These are phyloP conservation scores for Scheffersomyces cryptocercus DNA, from an alignment of 1,139 yeast species.

Conservation along the genomic window DNA sequence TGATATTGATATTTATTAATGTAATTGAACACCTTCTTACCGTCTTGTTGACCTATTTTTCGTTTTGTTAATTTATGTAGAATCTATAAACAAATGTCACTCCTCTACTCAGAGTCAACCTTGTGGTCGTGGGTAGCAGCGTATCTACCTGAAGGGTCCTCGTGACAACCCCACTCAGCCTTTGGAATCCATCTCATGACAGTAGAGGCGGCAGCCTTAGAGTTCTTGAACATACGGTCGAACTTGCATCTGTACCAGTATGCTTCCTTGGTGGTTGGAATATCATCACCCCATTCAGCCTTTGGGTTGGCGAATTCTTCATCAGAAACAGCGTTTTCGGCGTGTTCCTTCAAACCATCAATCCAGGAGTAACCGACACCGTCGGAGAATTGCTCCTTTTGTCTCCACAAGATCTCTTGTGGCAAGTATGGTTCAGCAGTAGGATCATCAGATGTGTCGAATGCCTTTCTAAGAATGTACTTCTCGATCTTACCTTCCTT, in stretches of 20 bases:
- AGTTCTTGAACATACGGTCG: conserved; percentile 81
- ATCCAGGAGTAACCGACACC: conserved; percentile 99
- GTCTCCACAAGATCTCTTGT: conserved; percentile 96
- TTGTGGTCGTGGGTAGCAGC: conserved; percentile 80
- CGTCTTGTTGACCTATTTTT: too few relatives aligned
- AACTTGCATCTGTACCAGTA: conserved; percentile 98
- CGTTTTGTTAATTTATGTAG: background rate
- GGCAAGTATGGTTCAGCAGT: conserved; percentile 82
- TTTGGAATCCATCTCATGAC: conserved; percentile 99
- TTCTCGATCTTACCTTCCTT: conserved; percentile 81
- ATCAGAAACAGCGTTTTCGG: conserved; percentile 82
- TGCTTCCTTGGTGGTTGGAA: conserved; percentile 97
- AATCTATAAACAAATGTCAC: background rate
- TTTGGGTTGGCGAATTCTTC: conserved; percentile 88
- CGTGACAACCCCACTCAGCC: conserved; percentile 99
- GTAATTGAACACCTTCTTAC: too few relatives aligned
- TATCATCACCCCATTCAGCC: conserved; percentile 93
- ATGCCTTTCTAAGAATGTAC: conserved; percentile 94
- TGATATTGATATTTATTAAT: too few relatives aligned
- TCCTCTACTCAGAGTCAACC: conserved; percentile 24
- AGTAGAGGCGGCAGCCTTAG: conserved; percentile 89
- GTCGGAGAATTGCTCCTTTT: conserved; percentile 98
- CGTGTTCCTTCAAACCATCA: conserved; percentile 94
- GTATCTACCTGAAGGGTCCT: conserved; percentile 97
- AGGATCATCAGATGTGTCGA: conserved; percentile 81